Conservation (phyloP, 345 rosid species). For the Bruguiera parviflora region DNA sequence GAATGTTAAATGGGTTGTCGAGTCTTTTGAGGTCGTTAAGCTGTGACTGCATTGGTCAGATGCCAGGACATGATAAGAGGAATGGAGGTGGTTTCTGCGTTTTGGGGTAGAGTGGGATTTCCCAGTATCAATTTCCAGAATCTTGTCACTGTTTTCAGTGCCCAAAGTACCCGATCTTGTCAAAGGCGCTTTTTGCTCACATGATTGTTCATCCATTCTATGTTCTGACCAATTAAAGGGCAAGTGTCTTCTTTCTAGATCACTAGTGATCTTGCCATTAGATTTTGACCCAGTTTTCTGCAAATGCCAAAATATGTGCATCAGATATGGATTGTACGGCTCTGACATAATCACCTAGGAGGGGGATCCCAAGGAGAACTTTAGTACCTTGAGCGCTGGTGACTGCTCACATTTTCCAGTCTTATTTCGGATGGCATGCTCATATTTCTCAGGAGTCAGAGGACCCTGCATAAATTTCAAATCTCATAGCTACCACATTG, state of each 20-base stretch:
- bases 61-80: constrained; percentile 29
- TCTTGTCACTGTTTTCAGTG: constrained; percentile 59
- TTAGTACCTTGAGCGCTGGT: constrained; percentile 52
- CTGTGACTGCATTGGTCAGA: constrained; percentile 40
- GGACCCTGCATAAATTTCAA: constrained; percentile 51
- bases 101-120: constrained; percentile 45
- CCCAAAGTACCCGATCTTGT: constrained; percentile 33
- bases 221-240: constrained; percentile 34
- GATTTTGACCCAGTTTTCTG: constrained; percentile 70
- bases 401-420: constrained; percentile 50
- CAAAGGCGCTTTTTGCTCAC: constrained; percentile 34
- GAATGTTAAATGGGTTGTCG: constrained; percentile 39
- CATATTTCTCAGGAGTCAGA: constrained; percentile 76
- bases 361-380: neutral
- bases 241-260: constrained; percentile 28
- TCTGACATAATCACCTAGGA: neutral
- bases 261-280: constrained; percentile 29
- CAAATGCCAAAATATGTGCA: constrained; percentile 3
- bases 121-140: constrained; percentile 63
- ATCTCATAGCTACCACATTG: neutral
- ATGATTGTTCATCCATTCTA: constrained; percentile 23
- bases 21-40: constrained; percentile 49
- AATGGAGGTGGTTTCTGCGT: constrained; percentile 47
- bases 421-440: constrained; percentile 46
- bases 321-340: constrained; percentile 1